phyloP scores from a whole-genome alignment of 371 early-diverging fungal species.

The Catenaria anguillulae region DNA sequence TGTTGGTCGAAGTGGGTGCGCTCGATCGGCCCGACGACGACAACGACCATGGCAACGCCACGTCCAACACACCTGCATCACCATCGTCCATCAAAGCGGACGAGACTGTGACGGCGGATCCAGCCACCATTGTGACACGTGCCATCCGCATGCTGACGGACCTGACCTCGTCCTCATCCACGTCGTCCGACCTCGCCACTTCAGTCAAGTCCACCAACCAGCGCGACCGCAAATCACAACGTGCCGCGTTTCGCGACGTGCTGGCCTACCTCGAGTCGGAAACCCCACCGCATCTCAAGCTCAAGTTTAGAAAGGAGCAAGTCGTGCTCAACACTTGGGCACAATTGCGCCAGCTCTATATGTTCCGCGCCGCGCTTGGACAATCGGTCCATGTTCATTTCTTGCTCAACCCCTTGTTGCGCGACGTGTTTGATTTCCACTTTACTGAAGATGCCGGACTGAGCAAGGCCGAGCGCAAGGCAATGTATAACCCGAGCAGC shows the following conservation, averaged over 20 bases:
- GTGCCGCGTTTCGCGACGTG: constrained; percentile 51
- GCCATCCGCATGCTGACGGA: too few relatives aligned
- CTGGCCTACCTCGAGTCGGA: constrained; percentile 46
- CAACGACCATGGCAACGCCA: too few relatives aligned
- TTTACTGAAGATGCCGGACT: constrained; percentile 9
- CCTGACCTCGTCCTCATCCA: not conserved
- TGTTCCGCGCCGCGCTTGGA: constrained; percentile 23
- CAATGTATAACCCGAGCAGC: constrained; percentile 16
- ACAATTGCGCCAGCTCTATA: constrained; percentile 27
- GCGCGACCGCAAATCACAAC: constrained; percentile 44
- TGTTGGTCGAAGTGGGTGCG: not conserved
- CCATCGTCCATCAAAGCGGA: too few relatives aligned
- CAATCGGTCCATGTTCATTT: constrained; percentile 32
- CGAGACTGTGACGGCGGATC: too few relatives aligned
- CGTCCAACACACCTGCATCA: too few relatives aligned
- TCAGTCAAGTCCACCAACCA: constrained; percentile 40
- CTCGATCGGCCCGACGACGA: not conserved
- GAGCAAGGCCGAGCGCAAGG: constrained; percentile 10
- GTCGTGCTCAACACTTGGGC: constrained; percentile 26
- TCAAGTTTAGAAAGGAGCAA: constrained; percentile 24
- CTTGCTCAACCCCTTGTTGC: constrained; percentile 28
- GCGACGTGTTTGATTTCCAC: constrained; percentile 25
- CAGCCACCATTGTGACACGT: too few relatives aligned
- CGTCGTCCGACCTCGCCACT: constrained; percentile 2
- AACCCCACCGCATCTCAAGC: constrained; percentile 27